Percentiles rank a stretch among this genome's conserved stretches.
Conservation (phyloP, 495 filamentous ascomycete genomes). For the Terfezia boudieri region DNA sequence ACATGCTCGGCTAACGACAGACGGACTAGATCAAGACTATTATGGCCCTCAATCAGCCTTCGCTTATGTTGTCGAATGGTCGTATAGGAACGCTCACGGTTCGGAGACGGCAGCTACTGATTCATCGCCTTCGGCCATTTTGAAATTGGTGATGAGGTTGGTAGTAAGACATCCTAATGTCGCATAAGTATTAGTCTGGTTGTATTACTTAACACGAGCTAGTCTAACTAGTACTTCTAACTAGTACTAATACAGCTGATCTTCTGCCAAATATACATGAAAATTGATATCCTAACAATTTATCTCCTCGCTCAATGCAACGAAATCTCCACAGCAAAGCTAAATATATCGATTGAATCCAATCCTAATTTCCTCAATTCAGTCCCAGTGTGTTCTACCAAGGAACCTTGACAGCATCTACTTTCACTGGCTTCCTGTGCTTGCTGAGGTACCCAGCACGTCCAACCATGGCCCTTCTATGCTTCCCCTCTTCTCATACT, state of each 20-base stretch:
- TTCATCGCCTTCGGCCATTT: slow-evolving; percentile 56
- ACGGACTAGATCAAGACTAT: slow-evolving; percentile 63
- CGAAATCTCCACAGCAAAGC: too few species aligned
- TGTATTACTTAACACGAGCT: too few species aligned
- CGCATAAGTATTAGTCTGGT: too few species aligned
- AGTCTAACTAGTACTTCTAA: too few species aligned
- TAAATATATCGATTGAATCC: too few species aligned
- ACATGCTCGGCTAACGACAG: slow-evolving; percentile 87
- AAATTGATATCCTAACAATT: too few species aligned
- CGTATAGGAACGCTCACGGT: slow-evolving; percentile 22
- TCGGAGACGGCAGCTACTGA: slow-evolving; percentile 45
- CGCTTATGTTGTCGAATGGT: background rate
- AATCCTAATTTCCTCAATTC: too few species aligned
- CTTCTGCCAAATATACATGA: too few species aligned
- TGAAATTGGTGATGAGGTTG: too few species aligned
- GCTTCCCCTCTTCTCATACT: slow-evolving; percentile 58
- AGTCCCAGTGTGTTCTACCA: slow-evolving; percentile 35
- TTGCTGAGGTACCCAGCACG: slow-evolving; percentile 59
- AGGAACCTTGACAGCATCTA: slow-evolving; percentile 62
- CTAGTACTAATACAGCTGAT: too few species aligned
- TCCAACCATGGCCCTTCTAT: slow-evolving; percentile 79
- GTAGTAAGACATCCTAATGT: too few species aligned
- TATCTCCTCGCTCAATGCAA: too few species aligned
- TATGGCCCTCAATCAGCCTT: background rate
- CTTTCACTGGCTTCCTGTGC: slow-evolving; percentile 27